These are phyloP conservation scores for Stemphylium vesicarium DNA, from an alignment of 2,329 filamentous ascomycete species.

Conservation along the genomic window DNA sequence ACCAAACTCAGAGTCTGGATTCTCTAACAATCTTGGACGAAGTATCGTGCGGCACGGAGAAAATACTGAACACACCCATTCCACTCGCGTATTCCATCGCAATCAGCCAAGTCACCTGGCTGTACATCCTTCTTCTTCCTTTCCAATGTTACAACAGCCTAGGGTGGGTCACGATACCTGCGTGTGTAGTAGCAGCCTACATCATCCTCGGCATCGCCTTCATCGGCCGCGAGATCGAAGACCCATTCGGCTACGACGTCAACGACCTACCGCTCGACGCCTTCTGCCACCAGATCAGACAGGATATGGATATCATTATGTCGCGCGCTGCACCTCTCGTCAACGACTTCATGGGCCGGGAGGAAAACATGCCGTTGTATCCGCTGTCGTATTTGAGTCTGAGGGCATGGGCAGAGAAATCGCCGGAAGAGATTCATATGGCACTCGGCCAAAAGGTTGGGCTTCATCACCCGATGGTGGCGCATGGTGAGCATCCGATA, in stretches of 20 bases:
- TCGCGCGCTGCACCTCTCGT: slow-evolving; percentile 59
- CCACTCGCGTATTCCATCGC: slow-evolving; percentile 85
- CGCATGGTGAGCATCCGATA: not conserved
- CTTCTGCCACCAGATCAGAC: slow-evolving; percentile 75
- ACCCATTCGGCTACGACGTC: slow-evolving; percentile 83
- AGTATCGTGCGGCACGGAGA: slow-evolving; percentile 72
- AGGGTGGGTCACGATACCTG: slow-evolving; percentile 77
- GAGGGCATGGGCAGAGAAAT: slow-evolving; percentile 38
- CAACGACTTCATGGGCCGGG: slow-evolving; percentile 56
- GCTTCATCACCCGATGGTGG: not conserved
- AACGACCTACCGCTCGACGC: slow-evolving; percentile 72
- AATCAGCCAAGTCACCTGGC: slow-evolving; percentile 83
- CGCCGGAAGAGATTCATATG: not conserved
- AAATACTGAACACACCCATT: slow-evolving; percentile 79
- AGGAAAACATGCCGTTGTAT: slow-evolving; percentile 61
- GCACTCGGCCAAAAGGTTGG: not conserved
- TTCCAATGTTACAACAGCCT: slow-evolving; percentile 75
- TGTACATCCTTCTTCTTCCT: slow-evolving; percentile 79
- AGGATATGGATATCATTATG: slow-evolving; percentile 77
- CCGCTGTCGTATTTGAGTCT: slow-evolving; percentile 54
- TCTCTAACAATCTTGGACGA: slow-evolving; percentile 71
- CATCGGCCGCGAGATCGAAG: slow-evolving; percentile 83
- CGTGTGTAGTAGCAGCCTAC: slow-evolving; percentile 72
- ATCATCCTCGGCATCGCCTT: slow-evolving; percentile 80
- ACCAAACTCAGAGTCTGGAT: slow-evolving; percentile 66